Base-by-base conservation (phyloP, 2,329 filamentous ascomycete genomes). In the Colletotrichum abscissum region DNA sequence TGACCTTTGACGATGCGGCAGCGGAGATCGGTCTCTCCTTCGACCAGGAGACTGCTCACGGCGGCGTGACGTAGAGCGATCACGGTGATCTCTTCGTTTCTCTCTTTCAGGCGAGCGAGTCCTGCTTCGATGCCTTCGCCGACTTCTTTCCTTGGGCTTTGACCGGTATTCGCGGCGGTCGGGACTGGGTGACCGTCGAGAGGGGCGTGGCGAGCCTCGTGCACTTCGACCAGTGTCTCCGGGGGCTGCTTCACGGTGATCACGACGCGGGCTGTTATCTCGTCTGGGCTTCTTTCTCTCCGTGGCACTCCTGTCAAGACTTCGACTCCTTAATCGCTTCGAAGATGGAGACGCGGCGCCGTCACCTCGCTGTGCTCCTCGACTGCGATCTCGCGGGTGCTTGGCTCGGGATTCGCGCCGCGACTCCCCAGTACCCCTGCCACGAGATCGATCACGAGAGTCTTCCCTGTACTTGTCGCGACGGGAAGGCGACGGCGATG, bases 401-500 rank as follows among this genome's bases (percentile, higher is more conserved):
- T 70, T 67, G 30, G 62, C 35, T 63, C 72, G 72, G 24, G 71
- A 56, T 22, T 74, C 72, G 68, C 67, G 69, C 38, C 71, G 67
- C 67, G 65, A 67, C 46, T 75, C 73, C 49, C 63, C 57, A 38
- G 62, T 55, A 30, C 64, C 66, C 49, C 73, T 66, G 24, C 62
- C 65, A 58, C 74, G 74, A 49, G 74, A 75, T 22, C 69, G 67
- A 59, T 72, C 64, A 33, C 64, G 60, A 24, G 5, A 56, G n/a
- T 64, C 46, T 24, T 73, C 66, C 19, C 54, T 55, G n/a, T 63
- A 55, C n/a, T 69, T 66, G 22, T 75, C 66, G 46, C 73, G 73
- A 55, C 71, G 75, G 19, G 46, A 8, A 26, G 74, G 63, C n/a
- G 75, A 73, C 30, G 66, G 57, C 71, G 77, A 74, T 75, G 77